These are phyloP conservation scores for Colletotrichum plurivorum DNA, from an alignment of 2,329 filamentous ascomycete species.

Conservation along the genomic window DNA sequence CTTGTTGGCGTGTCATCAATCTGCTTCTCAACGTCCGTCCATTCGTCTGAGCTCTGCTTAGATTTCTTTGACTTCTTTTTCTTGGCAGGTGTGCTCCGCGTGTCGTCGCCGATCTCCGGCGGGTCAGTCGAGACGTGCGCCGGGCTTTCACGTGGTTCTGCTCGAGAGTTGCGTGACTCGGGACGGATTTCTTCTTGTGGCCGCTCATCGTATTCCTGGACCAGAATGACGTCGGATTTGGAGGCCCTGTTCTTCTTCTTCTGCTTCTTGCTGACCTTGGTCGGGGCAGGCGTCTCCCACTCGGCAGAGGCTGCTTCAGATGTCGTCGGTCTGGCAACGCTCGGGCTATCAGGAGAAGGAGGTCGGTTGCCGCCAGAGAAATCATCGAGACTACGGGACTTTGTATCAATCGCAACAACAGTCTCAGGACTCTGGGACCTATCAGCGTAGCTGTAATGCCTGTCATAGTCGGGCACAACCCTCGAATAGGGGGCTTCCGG, in stretches of 20 bases:
- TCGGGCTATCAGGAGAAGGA: slow-evolving; percentile 1
- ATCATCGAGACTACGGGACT: slow-evolving; percentile 16
- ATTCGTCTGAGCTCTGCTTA: slow-evolving; percentile 40
- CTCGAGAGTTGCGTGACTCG: slow-evolving; percentile 12
- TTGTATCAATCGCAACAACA: slow-evolving; percentile 26
- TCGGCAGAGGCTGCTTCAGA: slow-evolving; percentile 5
- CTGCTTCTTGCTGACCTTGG: slow-evolving; percentile 52
- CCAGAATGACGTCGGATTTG: slow-evolving; percentile 47
- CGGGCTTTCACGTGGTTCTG: slow-evolving; percentile 20
- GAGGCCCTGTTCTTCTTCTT: slow-evolving; percentile 57
- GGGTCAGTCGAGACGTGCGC: slow-evolving; percentile 39
- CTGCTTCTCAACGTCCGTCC: slow-evolving; percentile 40
- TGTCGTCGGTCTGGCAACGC: background rate
- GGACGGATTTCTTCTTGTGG: background rate
- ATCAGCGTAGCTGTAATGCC: slow-evolving; percentile 19
- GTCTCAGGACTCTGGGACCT: slow-evolving; percentile 28
- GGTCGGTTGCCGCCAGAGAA: background rate
- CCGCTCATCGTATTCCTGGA: slow-evolving; percentile 43
- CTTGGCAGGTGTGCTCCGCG: slow-evolving; percentile 47
- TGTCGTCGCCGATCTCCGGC: slow-evolving; percentile 41
- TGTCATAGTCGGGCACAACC: slow-evolving; percentile 4
- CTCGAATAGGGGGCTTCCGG: background rate
- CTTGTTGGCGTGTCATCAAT: slow-evolving; percentile 13
- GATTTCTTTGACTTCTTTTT: slow-evolving; percentile 52
- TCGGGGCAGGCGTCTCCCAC: slow-evolving; percentile 43